phyloP scores from a whole-genome alignment of 345 rosid species.

The Dipteronia dyeriana region DNA sequence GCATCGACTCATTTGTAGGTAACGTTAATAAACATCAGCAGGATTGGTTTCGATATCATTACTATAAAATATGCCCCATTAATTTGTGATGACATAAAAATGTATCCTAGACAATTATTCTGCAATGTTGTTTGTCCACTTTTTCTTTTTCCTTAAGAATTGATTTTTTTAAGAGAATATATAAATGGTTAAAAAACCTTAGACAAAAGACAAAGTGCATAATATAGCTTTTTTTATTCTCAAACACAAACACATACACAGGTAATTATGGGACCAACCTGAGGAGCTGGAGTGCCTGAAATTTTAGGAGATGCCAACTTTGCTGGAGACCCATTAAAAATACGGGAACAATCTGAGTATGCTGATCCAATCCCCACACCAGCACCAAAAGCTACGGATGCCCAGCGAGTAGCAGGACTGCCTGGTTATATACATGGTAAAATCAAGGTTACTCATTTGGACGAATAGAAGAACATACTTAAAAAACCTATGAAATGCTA shows the following conservation, averaged over 20 bases:
- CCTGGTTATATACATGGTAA: slow-evolving; percentile 36
- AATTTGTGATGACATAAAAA: not conserved
- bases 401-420: slow-evolving; percentile 88
- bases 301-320: slow-evolving; percentile 43
- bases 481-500: not conserved
- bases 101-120: not conserved
- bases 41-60: not conserved
- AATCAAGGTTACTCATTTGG: not conserved
- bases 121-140: not conserved
- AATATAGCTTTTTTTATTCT: not conserved
- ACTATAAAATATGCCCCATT: not conserved
- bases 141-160: not conserved
- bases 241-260: not conserved
- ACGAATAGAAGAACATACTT: not conserved
- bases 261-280: slow-evolving; percentile 40
- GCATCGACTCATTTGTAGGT: not conserved
- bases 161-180: not conserved
- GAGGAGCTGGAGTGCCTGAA: slow-evolving; percentile 42
- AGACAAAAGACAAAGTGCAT: not conserved
- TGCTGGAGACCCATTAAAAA: slow-evolving; percentile 58
- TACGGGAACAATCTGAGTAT: slow-evolving; percentile 66
- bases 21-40: not conserved
- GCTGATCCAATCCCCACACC: slow-evolving; percentile 95
- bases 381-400: slow-evolving; percentile 89
- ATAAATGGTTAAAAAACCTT: not conserved